Percentiles rank a stretch among this genome's conserved stretches.
phyloP scores from a whole-genome alignment of 83 land plant species.

The Diphasiastrum complanatum region DNA sequence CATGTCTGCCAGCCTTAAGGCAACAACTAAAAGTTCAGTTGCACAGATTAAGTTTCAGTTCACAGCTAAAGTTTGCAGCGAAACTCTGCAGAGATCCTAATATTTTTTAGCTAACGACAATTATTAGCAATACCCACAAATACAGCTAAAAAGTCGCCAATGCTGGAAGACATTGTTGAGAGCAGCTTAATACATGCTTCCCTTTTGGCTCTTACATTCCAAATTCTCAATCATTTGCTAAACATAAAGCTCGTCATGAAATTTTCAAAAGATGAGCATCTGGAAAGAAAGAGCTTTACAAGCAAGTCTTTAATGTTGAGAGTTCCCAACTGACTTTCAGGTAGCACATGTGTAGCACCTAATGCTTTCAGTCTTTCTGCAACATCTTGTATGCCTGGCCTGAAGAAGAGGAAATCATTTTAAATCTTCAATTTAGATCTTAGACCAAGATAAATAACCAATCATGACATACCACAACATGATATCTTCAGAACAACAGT shows the following conservation, averaged over 20 bases:
- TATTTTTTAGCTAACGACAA: not conserved
- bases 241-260: not conserved
- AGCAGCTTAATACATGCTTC: too few species aligned
- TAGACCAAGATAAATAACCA: not conserved
- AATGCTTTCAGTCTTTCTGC: slow-evolving; percentile 57
- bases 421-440: not conserved
- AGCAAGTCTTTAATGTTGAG: slow-evolving; percentile 55
- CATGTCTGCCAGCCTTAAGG: slow-evolving; percentile 44
- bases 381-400: slow-evolving; percentile 60
- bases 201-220: too few species aligned
- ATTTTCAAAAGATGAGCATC: not conserved
- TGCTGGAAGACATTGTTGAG: too few species aligned
- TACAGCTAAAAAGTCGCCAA: too few species aligned
- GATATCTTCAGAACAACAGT: too few species aligned
- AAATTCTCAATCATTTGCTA: not conserved
- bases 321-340: slow-evolving; percentile 64
- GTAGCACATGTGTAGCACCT: slow-evolving; percentile 71
- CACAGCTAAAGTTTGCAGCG: too few species aligned
- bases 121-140: not conserved
- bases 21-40: not conserved
- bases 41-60: too few species aligned
- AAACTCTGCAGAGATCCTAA: not conserved
- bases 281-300: slow-evolving; percentile 33
- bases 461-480: not conserved
- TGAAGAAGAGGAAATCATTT: slow-evolving; percentile 16